Evolutionary conservation across 495 filamentous ascomycete genomes (phyloP).

Genomic region (Tuber calosporum): DNA sequence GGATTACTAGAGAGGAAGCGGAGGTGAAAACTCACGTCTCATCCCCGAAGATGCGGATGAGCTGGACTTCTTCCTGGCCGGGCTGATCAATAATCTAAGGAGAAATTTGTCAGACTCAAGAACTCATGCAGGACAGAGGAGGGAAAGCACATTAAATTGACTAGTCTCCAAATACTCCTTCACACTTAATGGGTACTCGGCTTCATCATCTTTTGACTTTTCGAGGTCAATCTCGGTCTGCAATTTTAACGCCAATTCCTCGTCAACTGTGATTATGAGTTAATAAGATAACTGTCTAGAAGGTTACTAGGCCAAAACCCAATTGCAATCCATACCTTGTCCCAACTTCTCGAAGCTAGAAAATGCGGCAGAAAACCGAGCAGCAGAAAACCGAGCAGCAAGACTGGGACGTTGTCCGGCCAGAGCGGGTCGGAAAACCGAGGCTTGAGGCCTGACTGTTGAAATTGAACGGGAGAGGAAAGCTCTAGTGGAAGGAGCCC

Average conservation of each 20-base stretch:
- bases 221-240: constrained; percentile 64
- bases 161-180: constrained; percentile 67
- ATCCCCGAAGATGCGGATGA: constrained; percentile 74
- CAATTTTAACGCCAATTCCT: constrained; percentile 69
- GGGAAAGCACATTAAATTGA: constrained; percentile 49
- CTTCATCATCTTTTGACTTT: constrained; percentile 50
- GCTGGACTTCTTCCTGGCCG: constrained; percentile 77
- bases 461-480: constrained; percentile 18
- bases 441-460: constrained; percentile 12
- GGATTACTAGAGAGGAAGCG: background rate
- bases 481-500: constrained; percentile 15
- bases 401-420: constrained; percentile 13
- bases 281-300: constrained; percentile 9
- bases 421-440: constrained; percentile 8
- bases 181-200: constrained; percentile 55
- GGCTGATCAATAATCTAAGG: constrained; percentile 63
- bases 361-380: constrained; percentile 32
- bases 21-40: constrained; percentile 61
- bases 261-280: constrained; percentile 50
- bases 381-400: constrained; percentile 27
- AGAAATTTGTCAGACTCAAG: background rate
- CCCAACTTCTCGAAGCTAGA: constrained; percentile 30
- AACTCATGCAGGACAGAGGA: background rate
- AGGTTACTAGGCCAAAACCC: background rate
- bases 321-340: constrained; percentile 42